Evolutionary conservation across 768 basidiomycete species (phyloP), one percentile per base, ranked within the genome.

Genomic region (Cystofilobasidium macerans): DNA sequence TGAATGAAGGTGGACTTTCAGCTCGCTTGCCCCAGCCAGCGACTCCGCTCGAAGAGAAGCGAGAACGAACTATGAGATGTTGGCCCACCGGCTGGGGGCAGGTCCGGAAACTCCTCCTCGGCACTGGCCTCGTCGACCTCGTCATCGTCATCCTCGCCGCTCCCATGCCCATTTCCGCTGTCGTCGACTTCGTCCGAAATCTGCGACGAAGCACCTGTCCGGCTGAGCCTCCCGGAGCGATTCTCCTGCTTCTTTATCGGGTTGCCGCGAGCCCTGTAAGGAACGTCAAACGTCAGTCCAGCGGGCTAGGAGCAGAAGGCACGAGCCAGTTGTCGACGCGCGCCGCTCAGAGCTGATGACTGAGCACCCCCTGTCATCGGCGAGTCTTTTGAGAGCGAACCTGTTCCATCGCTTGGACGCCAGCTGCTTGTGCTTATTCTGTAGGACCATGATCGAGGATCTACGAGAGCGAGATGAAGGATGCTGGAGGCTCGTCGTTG

Each of bases 391-490:
- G n/a, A n/a, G n/a, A n/a, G n/a, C n/a, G n/a, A n/a, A 59, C 58
- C 43, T 60, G 58, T 60, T 60, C 58, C 58, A 60, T 4, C 43
- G 35, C 18, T 20, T 16, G 58, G 38, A 42, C 8, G 58, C 58
- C 4, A 60, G 43, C 28, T 45, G 38, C 43, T 60, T 60, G 38
- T 60, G 58, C 38, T 60, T 60, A 24, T 60, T 60, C 58, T 60
- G 58, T n/a, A 60, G 58, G 43, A 60, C 58, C 58, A 60, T 60
- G 20, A 45, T 11, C 13, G 43, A 45, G 5, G 43, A 11, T 11
- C 20, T 11, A 12, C 43, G 4, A 13, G n/a, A n/a, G 45, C 45
- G 13, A 13, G n/a, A 9, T n/a, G 45, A 47, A n/a, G 13, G 22
- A n/a, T n/a, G 22, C 4, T n/a, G 22, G n/a, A 47, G 22, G 45